These are phyloP conservation scores for Xylaria sp. DNA, from an alignment of 2,329 filamentous ascomycete genomes.

Conservation along the genomic window DNA sequence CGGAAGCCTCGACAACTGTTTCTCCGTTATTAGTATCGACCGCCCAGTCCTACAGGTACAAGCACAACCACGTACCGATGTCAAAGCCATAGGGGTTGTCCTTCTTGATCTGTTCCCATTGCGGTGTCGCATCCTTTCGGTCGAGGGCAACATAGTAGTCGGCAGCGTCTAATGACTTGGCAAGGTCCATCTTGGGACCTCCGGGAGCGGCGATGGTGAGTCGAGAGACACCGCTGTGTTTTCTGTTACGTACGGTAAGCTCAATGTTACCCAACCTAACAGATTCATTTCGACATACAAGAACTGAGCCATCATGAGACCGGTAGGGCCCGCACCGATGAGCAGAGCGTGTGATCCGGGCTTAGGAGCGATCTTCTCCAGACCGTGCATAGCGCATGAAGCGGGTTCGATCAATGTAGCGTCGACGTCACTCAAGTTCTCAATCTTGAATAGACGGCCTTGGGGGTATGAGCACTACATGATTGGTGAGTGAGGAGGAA, in stretches of 20 bases:
- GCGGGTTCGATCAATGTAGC: conserved; percentile 74
- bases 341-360: conserved; percentile 69
- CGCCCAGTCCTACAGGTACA: background rate
- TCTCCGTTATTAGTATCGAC: conserved; percentile 20
- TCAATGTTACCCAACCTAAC: background rate
- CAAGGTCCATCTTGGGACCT: conserved; percentile 74
- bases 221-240: conserved; percentile 69
- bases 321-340: conserved; percentile 71
- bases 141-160: conserved; percentile 61
- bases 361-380: conserved; percentile 71
- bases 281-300: conserved; percentile 28
- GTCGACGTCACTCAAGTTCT: conserved; percentile 70
- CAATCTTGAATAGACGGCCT: conserved; percentile 66
- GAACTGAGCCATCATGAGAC: conserved; percentile 54
- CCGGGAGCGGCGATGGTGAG: conserved; percentile 72
- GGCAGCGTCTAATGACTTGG: conserved; percentile 60
- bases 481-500: background rate
- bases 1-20: conserved; percentile 70
- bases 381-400: conserved; percentile 72
- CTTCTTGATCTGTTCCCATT: conserved; percentile 66
- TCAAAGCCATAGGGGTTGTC: conserved; percentile 76
- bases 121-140: conserved; percentile 59
- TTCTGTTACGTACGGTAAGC: conserved; percentile 24
- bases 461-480: conserved; percentile 53
- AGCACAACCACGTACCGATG: conserved; percentile 51